Base-by-base conservation (phyloP, 2,329 filamentous ascomycete species). In the Cucurbitaria berberidis region DNA sequence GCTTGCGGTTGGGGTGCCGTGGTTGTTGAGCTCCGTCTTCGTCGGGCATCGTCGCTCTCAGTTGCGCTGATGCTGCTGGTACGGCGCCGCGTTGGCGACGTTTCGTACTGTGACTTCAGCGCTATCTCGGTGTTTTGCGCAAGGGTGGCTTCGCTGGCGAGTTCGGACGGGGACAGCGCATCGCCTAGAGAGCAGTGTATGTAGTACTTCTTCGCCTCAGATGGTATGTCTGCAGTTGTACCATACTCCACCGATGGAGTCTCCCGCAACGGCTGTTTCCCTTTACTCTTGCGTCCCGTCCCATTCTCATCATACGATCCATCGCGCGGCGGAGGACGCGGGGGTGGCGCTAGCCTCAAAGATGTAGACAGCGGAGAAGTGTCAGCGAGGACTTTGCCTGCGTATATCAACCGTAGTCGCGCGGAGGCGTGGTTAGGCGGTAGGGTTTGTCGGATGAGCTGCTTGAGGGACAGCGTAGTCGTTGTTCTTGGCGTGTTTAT, bases 161-260 rank as follows among this genome's bases (percentile, higher is more conserved):
- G 83, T 52, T 96, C 91, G 0, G 80, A 70, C 11, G 83, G 71
- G 0, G 88, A 84, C 11, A 98, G 82, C 22, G 84, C 80, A 73
- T 87, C 84, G 48, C 92, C 92, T 53, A 98, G 90, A n/a, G 91
- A 93, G 81, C 93, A 98, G 79, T 96, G 96, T 56, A 98, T 88
- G 74, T 96, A 97, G 67, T 96, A 84, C 39, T 89, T 83, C 32
- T 80, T 79, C 19, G 69, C 69, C 7, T 67, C 62, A 7, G 62
- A 35, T 0, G 64, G 64, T 34, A 64, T 53, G 26, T 48, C 62
- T 42, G 27, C 38, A 11, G 50, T 63, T 27, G 51, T 63, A 45
- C 57, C 60, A 40, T 63, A 52, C 58, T 61, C 59, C 45, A 53
- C 26, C 16, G 55, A 47, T 13, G 66, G 60, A 2, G 80, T 78